These are phyloP conservation scores for Phytophthora pluvialis DNA, from an alignment of 352 stramenopile species.

Conservation along the genomic window DNA sequence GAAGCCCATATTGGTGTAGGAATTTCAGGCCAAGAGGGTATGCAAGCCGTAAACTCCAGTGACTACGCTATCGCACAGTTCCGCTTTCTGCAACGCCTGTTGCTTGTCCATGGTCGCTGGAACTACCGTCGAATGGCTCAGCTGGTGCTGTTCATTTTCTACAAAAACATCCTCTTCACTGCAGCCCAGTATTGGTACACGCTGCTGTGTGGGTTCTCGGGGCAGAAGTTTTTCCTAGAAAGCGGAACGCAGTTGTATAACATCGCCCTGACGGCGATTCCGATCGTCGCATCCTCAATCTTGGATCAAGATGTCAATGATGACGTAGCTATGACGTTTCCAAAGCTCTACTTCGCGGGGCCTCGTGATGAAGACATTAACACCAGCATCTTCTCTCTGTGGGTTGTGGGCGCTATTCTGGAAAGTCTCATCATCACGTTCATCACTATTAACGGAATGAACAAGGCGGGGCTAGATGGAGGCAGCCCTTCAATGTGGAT, in stretches of 20 bases:
- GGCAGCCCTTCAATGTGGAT: slow-evolving; percentile 74
- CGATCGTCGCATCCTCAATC: slow-evolving; percentile 74
- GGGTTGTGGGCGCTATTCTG: slow-evolving; percentile 71
- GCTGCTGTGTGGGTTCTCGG: slow-evolving; percentile 74
- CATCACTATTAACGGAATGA: slow-evolving; percentile 49
- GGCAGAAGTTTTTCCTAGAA: slow-evolving; percentile 87
- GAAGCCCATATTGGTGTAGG: slow-evolving; percentile 92
- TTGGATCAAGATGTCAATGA: slow-evolving; percentile 79
- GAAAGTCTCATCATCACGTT: slow-evolving; percentile 81
- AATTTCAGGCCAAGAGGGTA: slow-evolving; percentile 92
- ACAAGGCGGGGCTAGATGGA: slow-evolving; percentile 45
- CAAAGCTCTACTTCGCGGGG: slow-evolving; percentile 71
- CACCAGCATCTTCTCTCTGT: slow-evolving; percentile 61
- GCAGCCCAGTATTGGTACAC: slow-evolving; percentile 82
- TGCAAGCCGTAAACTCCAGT: slow-evolving; percentile 93
- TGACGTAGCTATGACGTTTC: slow-evolving; percentile 67
- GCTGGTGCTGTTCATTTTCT: slow-evolving; percentile 94
- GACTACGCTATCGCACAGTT: slow-evolving; percentile 96
- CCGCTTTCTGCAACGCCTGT: slow-evolving; percentile 88
- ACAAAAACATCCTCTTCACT: slow-evolving; percentile 92
- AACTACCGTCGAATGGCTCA: slow-evolving; percentile 92
- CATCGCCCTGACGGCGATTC: slow-evolving; percentile 71
- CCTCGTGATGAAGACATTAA: slow-evolving; percentile 78
- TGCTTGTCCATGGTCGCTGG: slow-evolving; percentile 92
- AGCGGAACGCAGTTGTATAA: slow-evolving; percentile 85